A percentile compares a stretch with the other conserved stretches of the same genome.
Conservation (phyloP, 2,329 filamentous ascomycete species). For the Aspergillus brasiliensis region DNA sequence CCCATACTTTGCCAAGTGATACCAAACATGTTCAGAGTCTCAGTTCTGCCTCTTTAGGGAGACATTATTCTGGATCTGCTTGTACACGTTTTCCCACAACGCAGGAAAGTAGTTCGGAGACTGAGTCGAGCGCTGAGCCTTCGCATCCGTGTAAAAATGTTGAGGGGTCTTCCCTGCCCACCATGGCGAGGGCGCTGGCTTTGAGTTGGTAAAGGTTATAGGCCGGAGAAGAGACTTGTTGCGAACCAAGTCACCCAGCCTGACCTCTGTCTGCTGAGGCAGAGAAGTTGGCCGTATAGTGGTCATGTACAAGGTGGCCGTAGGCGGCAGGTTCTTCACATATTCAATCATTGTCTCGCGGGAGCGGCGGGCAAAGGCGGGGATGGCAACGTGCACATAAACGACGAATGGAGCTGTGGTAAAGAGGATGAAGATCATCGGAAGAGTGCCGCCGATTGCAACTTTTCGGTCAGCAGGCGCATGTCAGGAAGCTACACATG, state of each 20-base stretch:
- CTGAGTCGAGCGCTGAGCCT: conserved; percentile 40
- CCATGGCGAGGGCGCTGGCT: conserved; percentile 39
- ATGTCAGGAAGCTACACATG: conserved; percentile 9
- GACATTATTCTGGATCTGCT: conserved; percentile 37
- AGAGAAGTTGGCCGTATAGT: conserved; percentile 51
- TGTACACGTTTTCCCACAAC: conserved; percentile 47
- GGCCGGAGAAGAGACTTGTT: conserved; percentile 40
- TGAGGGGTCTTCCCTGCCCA: conserved; percentile 40
- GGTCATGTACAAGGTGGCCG: conserved; percentile 47
- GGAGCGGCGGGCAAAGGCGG: conserved; percentile 64
- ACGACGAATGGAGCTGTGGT: conserved; percentile 71
- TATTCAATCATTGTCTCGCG: conserved; percentile 50
- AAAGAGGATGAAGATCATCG: conserved; percentile 66
- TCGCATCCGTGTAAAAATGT: conserved; percentile 43
- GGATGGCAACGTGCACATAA: conserved; percentile 70
- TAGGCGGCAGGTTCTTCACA: conserved; percentile 46
- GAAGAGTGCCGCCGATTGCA: conserved; percentile 62
- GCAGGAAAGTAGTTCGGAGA: conserved; percentile 47
- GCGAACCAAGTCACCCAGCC: conserved; percentile 44
- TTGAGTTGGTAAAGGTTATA: conserved; percentile 44
- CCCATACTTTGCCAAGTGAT: not conserved
- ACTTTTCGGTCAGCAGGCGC: conserved; percentile 44
- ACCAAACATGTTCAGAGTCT: not conserved
- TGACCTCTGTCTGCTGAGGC: conserved; percentile 45
- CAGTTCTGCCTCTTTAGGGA: conserved; percentile 10